Evolutionary conservation across 768 basidiomycete genomes (phyloP), one percentile per base, ranked within the genome.

Genomic region (Leccinum arenicola): DNA sequence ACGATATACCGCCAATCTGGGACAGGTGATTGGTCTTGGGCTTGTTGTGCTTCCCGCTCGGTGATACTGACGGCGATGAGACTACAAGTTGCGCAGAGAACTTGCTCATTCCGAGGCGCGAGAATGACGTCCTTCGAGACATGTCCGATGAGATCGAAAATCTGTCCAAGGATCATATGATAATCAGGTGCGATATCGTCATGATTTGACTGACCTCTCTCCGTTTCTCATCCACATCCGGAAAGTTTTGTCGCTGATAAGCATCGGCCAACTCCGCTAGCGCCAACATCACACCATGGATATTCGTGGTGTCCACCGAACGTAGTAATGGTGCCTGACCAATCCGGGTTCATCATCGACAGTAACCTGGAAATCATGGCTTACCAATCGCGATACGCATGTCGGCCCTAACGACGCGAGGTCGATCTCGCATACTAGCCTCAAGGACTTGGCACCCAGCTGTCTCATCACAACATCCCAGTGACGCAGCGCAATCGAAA

Each of bases 391-490:
- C 17, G 65, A 62, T 76, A 77, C 43, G 78, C 80, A 61, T 69
- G 66, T 55, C 21, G 83, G 81, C 0, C 84, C 87, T 11, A 91
- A 74, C 17, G 53, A 71, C 14, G 71, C 60, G 12, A 89, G 76
- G 68, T 92, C 85, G 33, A 83, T 70, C 52, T 82, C 75, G 65
- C 88, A 89, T 54, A 97, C 82, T 14, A 76, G 75, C 48, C 85
- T 79, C 57, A 97, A 75, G 11, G 95, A 89, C 65, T 87, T 81
- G 8, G 94, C 85, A 23, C 87, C 91, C 11, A 93, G 75, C 56
- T 83, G 80, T 56, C 95, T 81, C 84, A 98, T 89, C 25, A 80
- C 72, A 4, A 81, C 71, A 68, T 98, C 95, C 95, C 95, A 98
- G 73, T 98, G 96, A 54, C 90, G 80, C 55, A 96, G 67, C 0